Percentiles rank a stretch among this genome's conserved stretches.
Conservation (phyloP, 495 filamentous ascomycete genomes). For the Lophiostoma macrostomum region DNA sequence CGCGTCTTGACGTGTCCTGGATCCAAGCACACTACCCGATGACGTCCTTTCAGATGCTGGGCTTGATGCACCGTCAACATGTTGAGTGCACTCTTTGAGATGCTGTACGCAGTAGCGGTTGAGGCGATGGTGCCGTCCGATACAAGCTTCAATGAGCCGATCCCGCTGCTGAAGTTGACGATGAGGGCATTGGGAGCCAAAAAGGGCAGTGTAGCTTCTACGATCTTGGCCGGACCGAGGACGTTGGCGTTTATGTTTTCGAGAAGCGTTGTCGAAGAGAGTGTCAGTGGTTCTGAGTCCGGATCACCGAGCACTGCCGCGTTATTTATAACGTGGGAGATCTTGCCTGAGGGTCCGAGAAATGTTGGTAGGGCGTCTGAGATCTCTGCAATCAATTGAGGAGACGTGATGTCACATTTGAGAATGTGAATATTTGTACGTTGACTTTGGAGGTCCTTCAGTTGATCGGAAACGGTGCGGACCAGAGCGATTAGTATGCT, state of each 20-base stretch:
- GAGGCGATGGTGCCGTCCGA: not conserved
- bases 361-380: not conserved
- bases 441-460: not conserved
- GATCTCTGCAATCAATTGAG: not conserved
- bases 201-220: not conserved
- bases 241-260: not conserved
- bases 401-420: not conserved
- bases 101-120: not conserved
- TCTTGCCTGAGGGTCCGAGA: not conserved
- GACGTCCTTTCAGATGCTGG: not conserved
- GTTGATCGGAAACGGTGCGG: not conserved
- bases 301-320: not conserved
- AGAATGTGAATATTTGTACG: not conserved
- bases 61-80: conserved; percentile 7
- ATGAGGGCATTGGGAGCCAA: not conserved
- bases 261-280: not conserved
- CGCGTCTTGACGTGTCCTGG: conserved; percentile 1
- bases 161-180: not conserved
- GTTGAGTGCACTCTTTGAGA: conserved; percentile 2
- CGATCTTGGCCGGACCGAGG: conserved; percentile 1
- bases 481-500: no score
- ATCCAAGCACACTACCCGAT: not conserved
- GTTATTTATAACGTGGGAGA: not conserved
- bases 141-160: not conserved
- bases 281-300: not conserved